A percentile compares a stretch with the other conserved stretches of the same genome.
These are phyloP conservation scores for Millerozyma miso DNA, from an alignment of 805 yeast genomes.

Conservation along the genomic window DNA sequence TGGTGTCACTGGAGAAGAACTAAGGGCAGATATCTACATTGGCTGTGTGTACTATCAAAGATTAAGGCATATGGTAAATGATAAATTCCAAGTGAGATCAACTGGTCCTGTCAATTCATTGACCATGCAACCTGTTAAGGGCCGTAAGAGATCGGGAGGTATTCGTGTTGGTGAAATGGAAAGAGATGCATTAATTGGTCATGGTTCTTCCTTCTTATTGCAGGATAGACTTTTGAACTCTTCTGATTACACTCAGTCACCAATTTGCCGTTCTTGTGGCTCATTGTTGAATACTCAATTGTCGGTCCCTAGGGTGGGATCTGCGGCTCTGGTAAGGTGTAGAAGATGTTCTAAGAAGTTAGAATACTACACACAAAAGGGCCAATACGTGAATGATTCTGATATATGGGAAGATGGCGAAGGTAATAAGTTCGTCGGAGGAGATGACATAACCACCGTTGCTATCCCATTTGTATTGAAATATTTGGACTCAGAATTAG, in stretches of 20 bases:
- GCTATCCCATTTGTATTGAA: slow-evolving; percentile 96
- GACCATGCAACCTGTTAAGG: slow-evolving; percentile 99
- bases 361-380: slow-evolving; percentile 48
- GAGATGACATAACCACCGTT: slow-evolving; percentile 88
- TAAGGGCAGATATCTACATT: slow-evolving; percentile 90
- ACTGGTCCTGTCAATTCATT: slow-evolving; percentile 97
- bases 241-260: slow-evolving; percentile 89
- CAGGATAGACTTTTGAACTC: slow-evolving; percentile 95
- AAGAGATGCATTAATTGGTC: slow-evolving; percentile 98
- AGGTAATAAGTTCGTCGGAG: slow-evolving; percentile 88
- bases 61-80: slow-evolving; percentile 98
- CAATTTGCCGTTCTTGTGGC: slow-evolving; percentile 91
- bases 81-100: slow-evolving; percentile 97
- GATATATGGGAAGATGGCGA: slow-evolving; percentile 97
- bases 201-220: slow-evolving; percentile 90
- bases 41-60: slow-evolving; percentile 98
- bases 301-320: slow-evolving; percentile 87
- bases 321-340: slow-evolving; percentile 74
- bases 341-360: slow-evolving; percentile 82
- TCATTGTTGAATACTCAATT: slow-evolving; percentile 84
- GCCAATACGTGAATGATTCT: slow-evolving; percentile 55
- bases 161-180: slow-evolving; percentile 99
- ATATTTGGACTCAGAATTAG: slow-evolving; percentile 88
- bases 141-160: slow-evolving; percentile 98
- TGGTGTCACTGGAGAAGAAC: slow-evolving; percentile 97